phyloP scores from a whole-genome alignment of 2,329 filamentous ascomycete genomes.

The Raffaelea albimanens region DNA sequence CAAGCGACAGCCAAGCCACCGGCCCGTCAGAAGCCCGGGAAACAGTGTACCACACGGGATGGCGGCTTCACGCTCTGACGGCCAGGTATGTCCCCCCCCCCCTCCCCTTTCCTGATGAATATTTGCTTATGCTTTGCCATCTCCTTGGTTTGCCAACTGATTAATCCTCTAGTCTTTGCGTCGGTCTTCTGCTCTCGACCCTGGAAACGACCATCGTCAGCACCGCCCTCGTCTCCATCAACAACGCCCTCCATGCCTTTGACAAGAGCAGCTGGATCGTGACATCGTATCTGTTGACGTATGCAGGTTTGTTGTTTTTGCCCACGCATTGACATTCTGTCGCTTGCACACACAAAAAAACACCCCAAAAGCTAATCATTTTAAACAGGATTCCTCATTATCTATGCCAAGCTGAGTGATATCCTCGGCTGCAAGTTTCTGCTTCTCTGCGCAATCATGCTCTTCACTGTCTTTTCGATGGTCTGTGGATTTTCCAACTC shows the following conservation, averaged over 20 bases:
- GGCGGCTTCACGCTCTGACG: not conserved
- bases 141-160: not conserved
- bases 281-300: conserved; percentile 37
- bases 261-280: conserved; percentile 33
- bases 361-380: conserved; percentile 11
- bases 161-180: not conserved
- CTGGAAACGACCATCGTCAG: conserved; percentile 41
- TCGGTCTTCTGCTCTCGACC: conserved; percentile 30
- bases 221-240: conserved; percentile 37
- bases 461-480: conserved; percentile 30
- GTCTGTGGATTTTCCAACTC: conserved; percentile 24
- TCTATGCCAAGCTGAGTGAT: conserved; percentile 33
- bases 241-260: conserved; percentile 26
- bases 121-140: not conserved
- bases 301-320: conserved; percentile 25
- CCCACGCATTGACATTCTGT: not conserved
- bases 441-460: conserved; percentile 19
- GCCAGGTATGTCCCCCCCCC: not conserved
- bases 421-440: conserved; percentile 28
- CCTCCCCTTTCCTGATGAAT: not conserved
- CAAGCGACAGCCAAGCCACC: not conserved
- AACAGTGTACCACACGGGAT: not conserved
- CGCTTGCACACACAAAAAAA: not conserved
- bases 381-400: conserved; percentile 25
- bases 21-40: not conserved